phyloP scores from a whole-genome alignment of 768 basidiomycete species.

The Rhodotorula sphaerocarpa region DNA sequence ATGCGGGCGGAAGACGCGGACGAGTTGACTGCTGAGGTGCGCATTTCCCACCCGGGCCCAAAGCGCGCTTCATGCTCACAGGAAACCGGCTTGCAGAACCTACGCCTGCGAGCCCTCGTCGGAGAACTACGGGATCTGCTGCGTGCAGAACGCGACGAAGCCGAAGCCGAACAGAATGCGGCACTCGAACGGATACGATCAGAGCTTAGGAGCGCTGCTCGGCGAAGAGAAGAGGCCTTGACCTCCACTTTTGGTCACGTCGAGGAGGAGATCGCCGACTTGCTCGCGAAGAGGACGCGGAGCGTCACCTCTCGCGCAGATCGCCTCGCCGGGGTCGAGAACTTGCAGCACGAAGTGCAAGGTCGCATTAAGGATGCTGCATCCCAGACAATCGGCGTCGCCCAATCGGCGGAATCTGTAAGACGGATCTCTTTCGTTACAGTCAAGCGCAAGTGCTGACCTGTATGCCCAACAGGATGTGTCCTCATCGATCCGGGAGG shows the following conservation, averaged over 20 bases:
- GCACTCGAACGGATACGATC: not conserved
- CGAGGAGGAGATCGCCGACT: not conserved
- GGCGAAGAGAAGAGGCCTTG: not conserved
- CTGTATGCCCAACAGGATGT: too few species aligned
- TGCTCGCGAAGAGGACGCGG: not conserved
- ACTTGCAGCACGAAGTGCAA: too few species aligned
- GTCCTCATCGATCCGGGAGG: too few species aligned
- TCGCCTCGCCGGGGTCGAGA: not conserved
- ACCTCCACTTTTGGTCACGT: not conserved
- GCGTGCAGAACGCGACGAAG: slow-evolving; percentile 6
- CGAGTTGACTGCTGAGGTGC: slow-evolving; percentile 1
- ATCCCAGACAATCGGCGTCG: too few species aligned
- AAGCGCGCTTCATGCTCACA: too few species aligned
- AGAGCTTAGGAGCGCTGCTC: not conserved
- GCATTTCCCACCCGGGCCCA: not conserved
- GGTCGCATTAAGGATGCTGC: too few species aligned
- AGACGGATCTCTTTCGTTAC: too few species aligned
- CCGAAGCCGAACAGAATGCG: too few species aligned
- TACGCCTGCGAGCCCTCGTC: accelerated
- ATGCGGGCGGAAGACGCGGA: not conserved
- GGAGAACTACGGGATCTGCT: not conserved
- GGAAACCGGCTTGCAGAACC: too few species aligned
- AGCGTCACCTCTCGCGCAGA: not conserved
- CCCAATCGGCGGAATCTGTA: too few species aligned
- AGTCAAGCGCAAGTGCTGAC: too few species aligned